Evolutionary conservation across 2,329 filamentous ascomycete genomes (phyloP), one percentile per base, ranked within the genome.

Genomic region (Aplosporella prunicola): DNA sequence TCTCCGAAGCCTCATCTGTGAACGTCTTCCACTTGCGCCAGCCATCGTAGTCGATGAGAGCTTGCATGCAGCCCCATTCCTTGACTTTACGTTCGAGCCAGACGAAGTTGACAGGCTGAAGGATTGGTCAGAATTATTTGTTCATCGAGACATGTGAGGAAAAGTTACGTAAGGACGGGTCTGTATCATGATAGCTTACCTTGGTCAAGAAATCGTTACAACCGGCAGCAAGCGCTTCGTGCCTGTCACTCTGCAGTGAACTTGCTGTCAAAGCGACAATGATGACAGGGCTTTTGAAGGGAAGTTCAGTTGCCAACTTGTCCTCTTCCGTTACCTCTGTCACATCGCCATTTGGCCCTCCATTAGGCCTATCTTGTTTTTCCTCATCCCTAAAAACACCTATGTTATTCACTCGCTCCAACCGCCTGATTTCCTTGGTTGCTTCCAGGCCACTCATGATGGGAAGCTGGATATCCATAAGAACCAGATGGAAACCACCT

Each of bases 11-110:
- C 23, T 60, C 58, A 30, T 53, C 51, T 25, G 53, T 51, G 39
- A 84, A 89, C 52, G 91, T 84, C 59, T 94, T 94, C 91, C 91
- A 98, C 60, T 86, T 86, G 39, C 88, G 77, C 91, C 91, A 98
- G 44, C 91, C 91, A 57, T 96, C 89, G 57, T 91, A 96, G 65
- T 98, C 91, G 53, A 98, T 96, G 16, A 98, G 72, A 8, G 91
- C 91, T 66, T 96, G 91, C 91, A 98, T 98, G 67, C 91, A 96
- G 40, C 91, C 91, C 91, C 91, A 98, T 69, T 98, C 91, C 64
- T 93, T 95, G 49, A 96, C 88, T 61, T 98, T 98, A 41, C 89
- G 78, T 59, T 95, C 86, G 17, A 98, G 75, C 88, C 89, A 98
- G 42, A 93, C 82, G 55, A 95, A 95, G 58, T 93, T 93, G 48